A percentile compares a stretch with the other conserved stretches of the same genome.
These are phyloP conservation scores for Backusella morwellensis DNA, from an alignment of 192 early-diverging fungal genomes.

Conservation along the genomic window DNA sequence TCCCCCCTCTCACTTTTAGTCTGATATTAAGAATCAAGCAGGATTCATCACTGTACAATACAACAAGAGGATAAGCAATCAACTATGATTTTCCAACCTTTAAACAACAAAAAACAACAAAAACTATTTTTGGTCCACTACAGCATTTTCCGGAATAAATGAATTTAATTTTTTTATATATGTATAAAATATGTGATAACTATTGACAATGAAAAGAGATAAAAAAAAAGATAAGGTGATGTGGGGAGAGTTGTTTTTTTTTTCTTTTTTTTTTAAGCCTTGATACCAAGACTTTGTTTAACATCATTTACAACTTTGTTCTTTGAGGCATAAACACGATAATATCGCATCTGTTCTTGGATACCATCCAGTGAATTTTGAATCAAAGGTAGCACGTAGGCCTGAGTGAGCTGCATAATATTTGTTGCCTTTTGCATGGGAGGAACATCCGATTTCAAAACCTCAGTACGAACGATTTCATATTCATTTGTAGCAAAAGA, in stretches of 20 bases:
- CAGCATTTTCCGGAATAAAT: not conserved
- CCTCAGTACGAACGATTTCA: constrained; percentile 45
- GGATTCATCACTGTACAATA: too few species aligned
- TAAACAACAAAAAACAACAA: too few species aligned
- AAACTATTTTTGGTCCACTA: not conserved
- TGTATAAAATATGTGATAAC: not conserved
- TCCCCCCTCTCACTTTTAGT: too few species aligned
- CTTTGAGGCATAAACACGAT: constrained; percentile 20
- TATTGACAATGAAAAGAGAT: not conserved
- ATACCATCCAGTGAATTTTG: constrained; percentile 41
- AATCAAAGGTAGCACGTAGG: constrained; percentile 48
- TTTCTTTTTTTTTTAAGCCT: not conserved
- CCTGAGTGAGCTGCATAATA: constrained; percentile 47
- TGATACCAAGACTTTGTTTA: constrained; percentile 13
- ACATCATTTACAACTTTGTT: constrained; percentile 25
- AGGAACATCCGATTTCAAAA: constrained; percentile 40
- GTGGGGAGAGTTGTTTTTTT: not conserved
- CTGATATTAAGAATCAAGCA: too few species aligned
- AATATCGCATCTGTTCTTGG: constrained; percentile 35
- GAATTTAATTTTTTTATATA: not conserved
- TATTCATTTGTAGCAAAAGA: constrained; percentile 47
- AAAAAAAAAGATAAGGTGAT: not conserved
- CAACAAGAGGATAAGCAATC: too few species aligned
- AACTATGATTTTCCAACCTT: too few species aligned
- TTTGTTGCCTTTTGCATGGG: constrained; percentile 54